These are phyloP conservation scores for Globisporangium orthogonon DNA, from an alignment of 352 stramenopile genomes.

Conservation along the genomic window DNA sequence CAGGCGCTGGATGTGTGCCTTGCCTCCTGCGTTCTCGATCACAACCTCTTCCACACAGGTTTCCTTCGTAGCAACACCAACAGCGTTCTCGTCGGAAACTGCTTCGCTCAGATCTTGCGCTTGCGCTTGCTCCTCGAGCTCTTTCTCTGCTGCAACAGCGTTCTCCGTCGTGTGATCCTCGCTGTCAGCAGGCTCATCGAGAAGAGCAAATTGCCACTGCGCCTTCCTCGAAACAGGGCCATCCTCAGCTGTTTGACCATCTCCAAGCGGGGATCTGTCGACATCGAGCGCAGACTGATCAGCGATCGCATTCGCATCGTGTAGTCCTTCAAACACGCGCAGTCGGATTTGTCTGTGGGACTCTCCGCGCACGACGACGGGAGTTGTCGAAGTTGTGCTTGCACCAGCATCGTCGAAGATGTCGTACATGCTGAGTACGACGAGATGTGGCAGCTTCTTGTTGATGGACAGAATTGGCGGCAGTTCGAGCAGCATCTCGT, in stretches of 20 bases:
- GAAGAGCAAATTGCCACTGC: not conserved
- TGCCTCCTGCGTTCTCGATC: conserved; percentile 13
- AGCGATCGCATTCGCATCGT: not conserved
- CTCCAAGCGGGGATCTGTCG: not conserved
- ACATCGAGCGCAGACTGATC: not conserved
- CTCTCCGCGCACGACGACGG: conserved; percentile 23
- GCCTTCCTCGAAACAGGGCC: not conserved
- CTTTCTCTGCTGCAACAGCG: not conserved
- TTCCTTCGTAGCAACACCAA: conserved; percentile 4
- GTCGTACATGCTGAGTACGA: conserved; percentile 9
- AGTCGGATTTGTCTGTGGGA: conserved; percentile 25
- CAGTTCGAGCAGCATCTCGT: conserved; percentile 7
- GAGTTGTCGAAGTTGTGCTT: not conserved
- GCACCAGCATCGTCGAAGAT: not conserved
- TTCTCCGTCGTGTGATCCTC: not conserved
- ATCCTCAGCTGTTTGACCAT: not conserved
- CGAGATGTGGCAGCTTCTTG: conserved; percentile 16
- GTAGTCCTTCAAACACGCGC: conserved; percentile 30
- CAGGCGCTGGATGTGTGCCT: conserved; percentile 23
- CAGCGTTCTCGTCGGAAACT: not conserved
- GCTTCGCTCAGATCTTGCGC: not conserved
- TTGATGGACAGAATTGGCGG: conserved; percentile 10
- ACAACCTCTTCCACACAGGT: conserved; percentile 16
- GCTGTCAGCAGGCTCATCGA: not conserved
- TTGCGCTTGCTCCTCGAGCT: not conserved